Evolutionary conservation across 1,284 basidiomycete species (phyloP), one percentile per base, ranked within the genome.

Genomic region (Ganoderma sinense): DNA sequence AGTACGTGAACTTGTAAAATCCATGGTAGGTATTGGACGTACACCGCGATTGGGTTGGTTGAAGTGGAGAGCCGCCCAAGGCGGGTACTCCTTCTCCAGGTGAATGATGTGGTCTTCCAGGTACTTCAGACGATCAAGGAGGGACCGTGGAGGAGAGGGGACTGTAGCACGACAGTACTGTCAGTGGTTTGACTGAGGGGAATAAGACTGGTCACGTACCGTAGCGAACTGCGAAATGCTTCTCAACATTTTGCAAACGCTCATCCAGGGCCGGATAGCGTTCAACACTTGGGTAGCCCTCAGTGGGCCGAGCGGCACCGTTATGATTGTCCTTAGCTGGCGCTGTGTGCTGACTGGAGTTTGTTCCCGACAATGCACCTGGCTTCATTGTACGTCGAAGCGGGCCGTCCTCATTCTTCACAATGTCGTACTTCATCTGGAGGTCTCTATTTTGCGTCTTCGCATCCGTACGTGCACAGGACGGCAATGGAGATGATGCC

Each of bases 381-480:
- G 59, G 68, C 64, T 79, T 79, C 69, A 89, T 78, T 0, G 91
- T 94, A 71, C 89, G 84, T 43, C 87, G 84, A 55, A 94, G 80
- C 0, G 93, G 92, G 0, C 92, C 93, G 51, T 92, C 91, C 67
- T 90, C 90, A 71, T 94, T 94, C 79, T 89, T 92, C 31, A 90
- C 91, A 68, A 94, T 91, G 77, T 94, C 93, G 72, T 94, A 94
- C 78, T 91, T 92, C 85, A 94, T 93, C 77, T 94, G 93, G 0
- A 87, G 80, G 67, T 93, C 91, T 62, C 93, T 83, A 76, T 94
- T 87, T 43, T 93, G 82, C 0, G 84, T 81, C 76, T 89, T 91
- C 33, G 92, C 90, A 71, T 94, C 91, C 2, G 87, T 87, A 4
- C 93, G 88, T 18, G 93, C 92, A 73, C 92, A 94, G 7, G 92